phyloP scores from a whole-genome alignment of 768 basidiomycete genomes.

The Boletus bicolor region DNA sequence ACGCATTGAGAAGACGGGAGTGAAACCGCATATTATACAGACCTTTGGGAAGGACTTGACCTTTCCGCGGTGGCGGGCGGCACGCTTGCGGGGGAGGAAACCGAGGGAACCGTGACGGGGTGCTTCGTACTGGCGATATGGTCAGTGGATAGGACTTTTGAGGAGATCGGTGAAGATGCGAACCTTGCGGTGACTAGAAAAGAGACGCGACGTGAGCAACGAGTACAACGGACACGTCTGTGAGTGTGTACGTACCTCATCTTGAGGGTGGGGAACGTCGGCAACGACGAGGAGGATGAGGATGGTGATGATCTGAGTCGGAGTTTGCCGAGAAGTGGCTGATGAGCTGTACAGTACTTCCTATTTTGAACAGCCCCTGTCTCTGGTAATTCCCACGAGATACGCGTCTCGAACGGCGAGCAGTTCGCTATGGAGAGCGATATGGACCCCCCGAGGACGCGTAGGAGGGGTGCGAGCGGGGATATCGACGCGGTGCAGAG shows the following conservation, averaged over 20 bases:
- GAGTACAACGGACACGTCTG: background rate
- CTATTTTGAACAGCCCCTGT: constrained; percentile 21
- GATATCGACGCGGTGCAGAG: background rate
- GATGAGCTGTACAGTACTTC: constrained; percentile 30
- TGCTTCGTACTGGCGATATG: constrained; percentile 79
- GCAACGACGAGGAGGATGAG: constrained; percentile 5
- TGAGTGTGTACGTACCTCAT: constrained; percentile 55
- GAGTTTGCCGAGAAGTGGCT: constrained; percentile 32
- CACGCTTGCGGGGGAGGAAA: constrained; percentile 94
- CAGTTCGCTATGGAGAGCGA: background rate
- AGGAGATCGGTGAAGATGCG: constrained; percentile 22
- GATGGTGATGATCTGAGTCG: constrained; percentile 8
- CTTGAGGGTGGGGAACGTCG: constrained; percentile 37
- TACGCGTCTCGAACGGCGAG: background rate
- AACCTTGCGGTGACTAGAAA: constrained; percentile 83
- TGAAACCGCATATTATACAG: constrained; percentile 20
- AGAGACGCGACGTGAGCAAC: background rate
- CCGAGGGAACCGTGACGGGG: constrained; percentile 98
- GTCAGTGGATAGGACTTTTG: constrained; percentile 12
- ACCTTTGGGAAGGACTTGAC: constrained; percentile 99
- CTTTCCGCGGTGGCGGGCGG: constrained; percentile 97
- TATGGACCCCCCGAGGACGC: constrained; percentile 14
- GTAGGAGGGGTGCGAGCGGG: background rate
- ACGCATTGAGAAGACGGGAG: constrained; percentile 5
- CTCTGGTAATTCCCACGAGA: background rate